Evolutionary conservation across 2,329 filamentous ascomycete species (phyloP), one percentile per base, ranked within the genome.

Genomic region (Xylariaceae sp.): DNA sequence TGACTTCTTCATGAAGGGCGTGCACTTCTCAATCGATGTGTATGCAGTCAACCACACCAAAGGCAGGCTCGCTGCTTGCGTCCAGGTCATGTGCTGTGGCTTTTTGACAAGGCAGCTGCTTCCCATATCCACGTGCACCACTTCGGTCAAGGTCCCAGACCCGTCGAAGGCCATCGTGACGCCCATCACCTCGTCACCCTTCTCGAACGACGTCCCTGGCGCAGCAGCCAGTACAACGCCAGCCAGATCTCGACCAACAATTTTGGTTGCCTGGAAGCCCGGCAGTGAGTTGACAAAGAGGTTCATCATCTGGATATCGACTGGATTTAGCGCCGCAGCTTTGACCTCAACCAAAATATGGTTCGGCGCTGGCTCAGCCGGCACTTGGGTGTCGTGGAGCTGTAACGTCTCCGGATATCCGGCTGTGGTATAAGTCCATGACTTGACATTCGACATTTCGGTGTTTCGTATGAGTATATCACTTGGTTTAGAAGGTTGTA

Each of bases 271-370:
- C n/a, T 39, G 4, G 17, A 43, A 34, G 11, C 43, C 32, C 2
- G 41, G 36, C 1, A 43, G 32, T 8, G 43, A 39, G 3, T 44
- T 39, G 31, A 52, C 16, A 2, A 37, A 32, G 13, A 43, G 34
- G 2, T 42, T 43, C 48, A 52, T 52, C 19, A 50, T 18, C 35
- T 52, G 51, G 12, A 43, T 41, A 18, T 52, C 51, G 13, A 52
- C 42, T 11, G 44, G 48, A 36, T 54, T 52, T 19, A 52, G 39
- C 18, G 48, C 41, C 4, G 39, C 42, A 18, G 51, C 50, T 32
- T 47, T 43, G 37, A 43, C 34, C 19, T 38, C 38, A 24, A 54
- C 19, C 12, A 47, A 35, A 4, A 54, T 11, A 22, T 48, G 42
- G 34, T 42, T 16, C 3, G 45, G 39, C 3, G 16, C 26, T 3